Evolutionary conservation across 495 filamentous ascomycete genomes (phyloP), one percentile per base, ranked within the genome.

Genomic region (Barbatosphaeria neglecta): DNA sequence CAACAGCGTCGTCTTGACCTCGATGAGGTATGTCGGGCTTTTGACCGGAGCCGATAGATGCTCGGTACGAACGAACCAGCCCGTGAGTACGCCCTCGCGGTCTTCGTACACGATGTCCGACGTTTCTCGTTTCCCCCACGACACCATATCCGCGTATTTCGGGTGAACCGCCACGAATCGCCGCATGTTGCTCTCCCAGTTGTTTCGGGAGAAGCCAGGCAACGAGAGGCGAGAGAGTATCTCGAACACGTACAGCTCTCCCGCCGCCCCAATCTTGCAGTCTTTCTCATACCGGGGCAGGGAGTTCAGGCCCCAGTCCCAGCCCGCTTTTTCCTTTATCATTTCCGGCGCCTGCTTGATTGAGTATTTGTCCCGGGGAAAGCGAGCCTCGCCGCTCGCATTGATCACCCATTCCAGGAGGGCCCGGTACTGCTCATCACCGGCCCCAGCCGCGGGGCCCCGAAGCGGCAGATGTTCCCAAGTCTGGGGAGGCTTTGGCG

Each of bases 21-120:
- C 70, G 31, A 74, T 64, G 37, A 54, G 67, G 46, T 67, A 74
- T n/a, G n/a, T n/a, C n/a, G n/a, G n/a, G n/a, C n/a, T n/a, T n/a
- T n/a, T n/a, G n/a, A n/a, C n/a, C n/a, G n/a, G n/a, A n/a, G n/a
- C n/a, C n/a, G n/a, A n/a, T n/a, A n/a, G n/a, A n/a, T n/a, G n/a
- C n/a, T n/a, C n/a, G n/a, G n/a, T n/a, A n/a, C n/a, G n/a, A 17
- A 49, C 37, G 2, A 49, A 40, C n/a, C 20, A 5, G 1, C 4
- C n/a, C 23, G 47, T 49, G 17, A 49, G 40, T 6, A 46, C 50
- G 13, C 57, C 52, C n/a, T 53, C 47, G 4, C 11, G 42, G 47
- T 68, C 62, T 16, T 51, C 35, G 37, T 66, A 65, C 16, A 25
- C 51, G 11, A 68, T 60, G 46, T 66, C 65, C 6, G 61, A 56